A percentile compares a stretch with the other conserved stretches of the same genome.
phyloP scores from a whole-genome alignment of 495 filamentous ascomycete species.

The Chlorociboria aeruginascens region DNA sequence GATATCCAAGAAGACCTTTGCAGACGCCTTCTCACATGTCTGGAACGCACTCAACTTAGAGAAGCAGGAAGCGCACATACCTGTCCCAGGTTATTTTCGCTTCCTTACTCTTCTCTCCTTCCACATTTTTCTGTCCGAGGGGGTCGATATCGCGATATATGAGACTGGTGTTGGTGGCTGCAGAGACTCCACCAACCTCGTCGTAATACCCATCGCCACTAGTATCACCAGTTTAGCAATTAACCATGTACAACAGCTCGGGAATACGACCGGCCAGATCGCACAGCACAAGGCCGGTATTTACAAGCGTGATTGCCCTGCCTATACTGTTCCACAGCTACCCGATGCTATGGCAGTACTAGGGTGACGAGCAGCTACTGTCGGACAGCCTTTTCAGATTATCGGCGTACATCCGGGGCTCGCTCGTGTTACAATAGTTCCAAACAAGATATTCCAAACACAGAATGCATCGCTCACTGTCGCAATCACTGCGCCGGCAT shows the following conservation, averaged over 20 bases:
- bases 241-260: conserved; percentile 73
- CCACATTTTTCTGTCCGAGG: conserved; percentile 72
- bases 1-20: conserved; percentile 64
- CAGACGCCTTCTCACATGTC: conserved; percentile 77
- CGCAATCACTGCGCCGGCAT: conserved; percentile 50
- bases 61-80: too few species aligned
- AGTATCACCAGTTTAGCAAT: conserved; percentile 83
- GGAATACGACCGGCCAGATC: conserved; percentile 76
- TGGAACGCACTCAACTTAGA: conserved; percentile 65
- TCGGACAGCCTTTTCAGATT: conserved; percentile 48
- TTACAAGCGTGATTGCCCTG: conserved; percentile 59
- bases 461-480: conserved; percentile 79
- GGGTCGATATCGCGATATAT: conserved; percentile 72
- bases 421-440: conserved; percentile 50
- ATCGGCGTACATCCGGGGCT: conserved; percentile 44
- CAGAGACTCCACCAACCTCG: conserved; percentile 89
- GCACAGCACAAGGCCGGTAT: conserved; percentile 97
- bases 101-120: conserved; percentile 85
- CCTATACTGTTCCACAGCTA: conserved; percentile 65
- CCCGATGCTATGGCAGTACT: conserved; percentile 57
- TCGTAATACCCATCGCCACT: conserved; percentile 55
- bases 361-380: conserved; percentile 54
- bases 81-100: conserved; percentile 85
- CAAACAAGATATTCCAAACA: conserved; percentile 74
- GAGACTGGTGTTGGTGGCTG: conserved; percentile 93